phyloP scores from a whole-genome alignment of 2,329 filamentous ascomycete species.

The Epichloe amarillans region DNA sequence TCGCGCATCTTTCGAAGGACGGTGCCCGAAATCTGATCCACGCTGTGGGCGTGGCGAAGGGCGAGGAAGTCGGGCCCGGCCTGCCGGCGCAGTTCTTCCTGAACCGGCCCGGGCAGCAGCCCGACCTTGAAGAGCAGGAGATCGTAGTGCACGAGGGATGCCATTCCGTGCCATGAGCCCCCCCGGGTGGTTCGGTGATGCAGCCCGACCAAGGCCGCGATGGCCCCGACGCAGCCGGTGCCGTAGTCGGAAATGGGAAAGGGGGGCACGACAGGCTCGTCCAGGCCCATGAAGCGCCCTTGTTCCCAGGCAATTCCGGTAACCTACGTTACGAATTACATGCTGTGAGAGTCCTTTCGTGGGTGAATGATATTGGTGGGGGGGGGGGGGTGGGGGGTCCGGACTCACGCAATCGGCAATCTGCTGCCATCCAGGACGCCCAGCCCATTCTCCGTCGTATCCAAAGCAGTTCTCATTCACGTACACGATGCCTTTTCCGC shows the following conservation, averaged over 20 bases:
- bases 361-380: too few species aligned
- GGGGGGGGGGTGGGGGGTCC: rapidly evolving
- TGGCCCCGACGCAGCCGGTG: conserved; percentile 58
- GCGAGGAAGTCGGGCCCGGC: conserved; percentile 40
- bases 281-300: conserved; percentile 44
- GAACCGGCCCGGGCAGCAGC: conserved; percentile 38
- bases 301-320: conserved; percentile 48
- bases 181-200: conserved; percentile 49
- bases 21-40: conserved; percentile 50
- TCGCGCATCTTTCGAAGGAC: conserved; percentile 41
- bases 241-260: conserved; percentile 55
- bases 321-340: conserved; percentile 22
- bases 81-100: conserved; percentile 34
- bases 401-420: conserved; percentile 46
- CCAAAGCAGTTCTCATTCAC: conserved; percentile 63
- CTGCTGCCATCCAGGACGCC: conserved; percentile 56
- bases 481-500: conserved; percentile 52
- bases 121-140: conserved; percentile 50
- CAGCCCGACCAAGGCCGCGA: conserved; percentile 51
- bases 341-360: too few species aligned
- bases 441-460: conserved; percentile 43
- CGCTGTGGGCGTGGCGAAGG: conserved; percentile 47
- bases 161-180: conserved; percentile 55
- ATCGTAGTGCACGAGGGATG: conserved; percentile 55
- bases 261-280: conserved; percentile 55